phyloP scores from a whole-genome alignment of 2,329 filamentous ascomycete species.

The Neonectria faginata region DNA sequence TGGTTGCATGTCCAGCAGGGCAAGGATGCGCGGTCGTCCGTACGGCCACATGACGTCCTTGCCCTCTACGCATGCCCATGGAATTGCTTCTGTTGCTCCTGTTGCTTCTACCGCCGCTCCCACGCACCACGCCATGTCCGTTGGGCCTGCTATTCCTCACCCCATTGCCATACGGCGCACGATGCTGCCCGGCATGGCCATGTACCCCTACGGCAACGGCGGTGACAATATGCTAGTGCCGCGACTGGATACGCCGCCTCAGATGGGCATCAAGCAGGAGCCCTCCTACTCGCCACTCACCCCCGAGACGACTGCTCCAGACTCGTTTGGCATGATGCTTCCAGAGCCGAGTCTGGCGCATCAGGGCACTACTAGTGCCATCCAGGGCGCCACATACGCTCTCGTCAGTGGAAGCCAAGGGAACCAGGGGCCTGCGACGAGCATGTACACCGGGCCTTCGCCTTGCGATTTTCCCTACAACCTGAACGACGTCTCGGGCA shows the following conservation, averaged over 20 bases:
- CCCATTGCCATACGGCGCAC: slow-evolving; percentile 31
- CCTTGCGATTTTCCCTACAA: slow-evolving; percentile 43
- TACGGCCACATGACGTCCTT: slow-evolving; percentile 39
- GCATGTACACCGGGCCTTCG: slow-evolving; percentile 36
- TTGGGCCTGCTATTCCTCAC: background rate
- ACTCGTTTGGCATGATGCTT: slow-evolving; percentile 37
- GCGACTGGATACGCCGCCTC: slow-evolving; percentile 39
- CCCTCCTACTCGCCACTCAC: slow-evolving; percentile 38
- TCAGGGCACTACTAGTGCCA: slow-evolving; percentile 16
- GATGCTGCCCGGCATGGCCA: slow-evolving; percentile 38
- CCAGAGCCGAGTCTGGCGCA: slow-evolving; percentile 36
- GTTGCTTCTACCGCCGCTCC: background rate
- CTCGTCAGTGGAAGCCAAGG: slow-evolving; percentile 34
- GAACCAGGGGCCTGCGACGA: slow-evolving; percentile 18
- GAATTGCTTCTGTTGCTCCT: background rate
- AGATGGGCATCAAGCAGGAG: slow-evolving; percentile 36
- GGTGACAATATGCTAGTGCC: slow-evolving; percentile 39
- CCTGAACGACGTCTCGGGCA: slow-evolving; percentile 43
- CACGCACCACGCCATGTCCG: background rate
- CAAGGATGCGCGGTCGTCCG: slow-evolving; percentile 41
- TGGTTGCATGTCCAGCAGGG: slow-evolving; percentile 48
- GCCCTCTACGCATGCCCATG: slow-evolving; percentile 33
- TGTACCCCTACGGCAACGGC: slow-evolving; percentile 39
- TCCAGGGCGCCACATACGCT: slow-evolving; percentile 33
- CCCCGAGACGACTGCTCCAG: slow-evolving; percentile 30